These are phyloP conservation scores for Diospyros kaki DNA, from an alignment of 148 eudicot species.

Conservation along the genomic window DNA sequence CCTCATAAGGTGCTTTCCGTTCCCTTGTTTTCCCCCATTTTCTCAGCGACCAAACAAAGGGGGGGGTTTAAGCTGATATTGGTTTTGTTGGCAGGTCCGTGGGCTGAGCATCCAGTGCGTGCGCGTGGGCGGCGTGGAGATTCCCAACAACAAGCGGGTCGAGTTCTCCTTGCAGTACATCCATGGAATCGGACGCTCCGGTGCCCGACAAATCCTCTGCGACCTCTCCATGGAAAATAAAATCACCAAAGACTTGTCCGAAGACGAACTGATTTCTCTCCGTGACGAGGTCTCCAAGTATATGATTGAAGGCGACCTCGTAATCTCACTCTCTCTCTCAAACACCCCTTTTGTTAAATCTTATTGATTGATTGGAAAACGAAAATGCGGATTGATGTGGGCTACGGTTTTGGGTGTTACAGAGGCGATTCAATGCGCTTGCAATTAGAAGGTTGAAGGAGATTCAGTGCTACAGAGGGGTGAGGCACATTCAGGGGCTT, in stretches of 20 bases:
- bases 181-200: slow-evolving; percentile 55
- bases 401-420: slow-evolving; percentile 12
- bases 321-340: slow-evolving; percentile 12
- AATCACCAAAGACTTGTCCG: slow-evolving; percentile 49
- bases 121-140: slow-evolving; percentile 67
- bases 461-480: slow-evolving; percentile 62
- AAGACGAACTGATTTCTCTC: slow-evolving; percentile 46
- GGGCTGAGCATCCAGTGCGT: slow-evolving; percentile 46
- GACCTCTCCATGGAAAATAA: slow-evolving; percentile 56
- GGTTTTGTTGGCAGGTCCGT: slow-evolving; percentile 18
- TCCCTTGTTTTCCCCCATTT: not conserved
- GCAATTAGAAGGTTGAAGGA: slow-evolving; percentile 57
- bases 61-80: not conserved
- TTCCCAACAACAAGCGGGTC: slow-evolving; percentile 54
- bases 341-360: not conserved
- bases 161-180: slow-evolving; percentile 58
- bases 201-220: slow-evolving; percentile 44
- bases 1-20: slow-evolving; percentile 29
- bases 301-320: slow-evolving; percentile 72
- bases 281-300: slow-evolving; percentile 51
- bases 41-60: slow-evolving; percentile 2
- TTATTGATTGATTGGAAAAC: not conserved
- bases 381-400: too few relatives aligned
- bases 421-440: slow-evolving; percentile 60
- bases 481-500: slow-evolving; percentile 50